Conservation (phyloP, 2,329 filamentous ascomycete genomes). For the Penicillium occitanis region DNA sequence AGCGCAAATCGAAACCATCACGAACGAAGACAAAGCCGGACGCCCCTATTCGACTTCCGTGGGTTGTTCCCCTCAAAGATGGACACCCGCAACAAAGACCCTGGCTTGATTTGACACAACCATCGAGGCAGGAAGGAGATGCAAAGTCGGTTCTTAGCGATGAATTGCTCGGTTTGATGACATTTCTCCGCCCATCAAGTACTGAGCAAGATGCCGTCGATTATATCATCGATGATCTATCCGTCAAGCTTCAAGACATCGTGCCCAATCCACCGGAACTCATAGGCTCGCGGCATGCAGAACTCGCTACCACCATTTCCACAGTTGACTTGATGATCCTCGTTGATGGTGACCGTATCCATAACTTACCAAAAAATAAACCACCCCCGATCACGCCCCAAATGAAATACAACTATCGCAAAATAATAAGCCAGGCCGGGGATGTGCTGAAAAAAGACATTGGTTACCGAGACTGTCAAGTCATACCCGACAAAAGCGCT, state of each 20-base stretch:
- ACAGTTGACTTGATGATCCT: constrained; percentile 54
- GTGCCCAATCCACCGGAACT: constrained; percentile 40
- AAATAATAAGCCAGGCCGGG: constrained; percentile 29
- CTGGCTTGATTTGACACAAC: constrained; percentile 35
- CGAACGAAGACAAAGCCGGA: neutral
- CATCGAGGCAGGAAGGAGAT: constrained; percentile 22
- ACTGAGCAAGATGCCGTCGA: constrained; percentile 41
- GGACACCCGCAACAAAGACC: constrained; percentile 28
- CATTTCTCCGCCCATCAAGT: constrained; percentile 45
- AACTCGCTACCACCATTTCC: constrained; percentile 54
- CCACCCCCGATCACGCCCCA: constrained; percentile 38
- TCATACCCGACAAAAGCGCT: constrained; percentile 31
- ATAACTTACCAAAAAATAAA: constrained; percentile 27
- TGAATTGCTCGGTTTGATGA: constrained; percentile 50
- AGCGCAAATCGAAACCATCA: neutral
- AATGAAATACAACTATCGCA: constrained; percentile 28
- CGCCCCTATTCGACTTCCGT: constrained; percentile 7
- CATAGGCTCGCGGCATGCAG: constrained; percentile 56
- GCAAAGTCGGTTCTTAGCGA: constrained; percentile 36
- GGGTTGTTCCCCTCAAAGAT: constrained; percentile 22
- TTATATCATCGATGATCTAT: constrained; percentile 31
- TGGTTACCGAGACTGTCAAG: constrained; percentile 23
- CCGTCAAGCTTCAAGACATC: constrained; percentile 30
- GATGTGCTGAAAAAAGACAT: constrained; percentile 27
- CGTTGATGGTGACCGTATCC: constrained; percentile 26